phyloP scores from a whole-genome alignment of 202 grass and related monocot species.

The Sporobolus alterniflorus region DNA sequence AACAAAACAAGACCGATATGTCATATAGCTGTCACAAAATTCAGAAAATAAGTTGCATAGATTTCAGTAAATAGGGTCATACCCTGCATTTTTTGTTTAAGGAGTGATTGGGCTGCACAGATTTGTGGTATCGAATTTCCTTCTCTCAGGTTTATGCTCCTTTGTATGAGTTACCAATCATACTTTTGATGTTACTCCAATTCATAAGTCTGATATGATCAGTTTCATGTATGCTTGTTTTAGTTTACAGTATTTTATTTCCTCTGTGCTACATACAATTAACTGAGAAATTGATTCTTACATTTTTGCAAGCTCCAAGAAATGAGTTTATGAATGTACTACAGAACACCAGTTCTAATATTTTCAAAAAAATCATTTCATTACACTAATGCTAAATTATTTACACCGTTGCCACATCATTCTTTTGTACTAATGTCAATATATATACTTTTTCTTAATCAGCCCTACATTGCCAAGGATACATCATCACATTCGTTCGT shows the following conservation, averaged over 20 bases:
- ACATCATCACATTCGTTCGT: no score
- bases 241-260: not conserved
- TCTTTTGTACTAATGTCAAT: no score
- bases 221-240: constrained; percentile 21
- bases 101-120: constrained; percentile 35
- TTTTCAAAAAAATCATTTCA: not conserved
- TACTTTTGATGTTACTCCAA: constrained; percentile 24
- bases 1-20: no score
- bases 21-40: no score
- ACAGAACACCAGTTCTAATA: not conserved
- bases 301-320: not conserved
- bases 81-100: constrained; percentile 32
- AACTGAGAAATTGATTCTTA: not conserved
- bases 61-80: constrained; percentile 43
- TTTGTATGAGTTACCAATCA: constrained; percentile 34
- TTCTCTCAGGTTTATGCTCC: constrained; percentile 24
- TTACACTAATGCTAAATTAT: no score
- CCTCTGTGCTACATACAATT: not conserved
- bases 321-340: not conserved
- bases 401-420: no score
- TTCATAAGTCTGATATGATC: constrained; percentile 29
- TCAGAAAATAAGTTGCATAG: no score
- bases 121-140: not conserved
- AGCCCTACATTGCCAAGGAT: no score
- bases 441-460: no score